phyloP scores from a whole-genome alignment of 2,329 filamentous ascomycete species.

The Amauroascus niger region DNA sequence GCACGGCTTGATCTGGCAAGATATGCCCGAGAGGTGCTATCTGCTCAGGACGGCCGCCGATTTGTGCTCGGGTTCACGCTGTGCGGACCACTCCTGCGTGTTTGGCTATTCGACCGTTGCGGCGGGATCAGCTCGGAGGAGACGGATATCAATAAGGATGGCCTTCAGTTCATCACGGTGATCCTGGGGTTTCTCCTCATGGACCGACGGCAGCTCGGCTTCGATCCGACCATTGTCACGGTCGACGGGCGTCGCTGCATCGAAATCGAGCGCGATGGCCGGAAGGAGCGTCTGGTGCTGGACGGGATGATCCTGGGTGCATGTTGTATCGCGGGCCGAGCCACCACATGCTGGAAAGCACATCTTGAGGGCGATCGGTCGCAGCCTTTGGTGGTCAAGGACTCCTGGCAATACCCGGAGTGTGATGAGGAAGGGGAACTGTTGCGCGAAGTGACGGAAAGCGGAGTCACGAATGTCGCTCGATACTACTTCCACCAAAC shows the following conservation, averaged over 20 bases:
- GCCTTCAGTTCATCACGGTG: conserved; percentile 5
- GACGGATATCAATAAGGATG: conserved; percentile 12
- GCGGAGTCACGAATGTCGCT: conserved; percentile 22
- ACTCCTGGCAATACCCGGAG: conserved; percentile 25
- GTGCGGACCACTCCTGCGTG: conserved; percentile 38
- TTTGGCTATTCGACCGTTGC: conserved; percentile 41
- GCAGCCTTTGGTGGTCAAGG: conserved; percentile 15
- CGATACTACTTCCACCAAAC: conserved; percentile 23
- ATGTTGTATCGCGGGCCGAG: conserved; percentile 31
- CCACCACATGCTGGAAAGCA: conserved; percentile 40
- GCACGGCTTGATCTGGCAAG: conserved; percentile 31
- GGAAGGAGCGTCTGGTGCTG: conserved; percentile 35
- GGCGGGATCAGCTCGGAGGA: conserved; percentile 37
- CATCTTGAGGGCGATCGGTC: conserved; percentile 24
- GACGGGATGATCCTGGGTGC: conserved; percentile 28
- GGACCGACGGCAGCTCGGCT: conserved; percentile 34
- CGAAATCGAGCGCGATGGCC: conserved; percentile 14
- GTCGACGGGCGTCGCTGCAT: conserved; percentile 7
- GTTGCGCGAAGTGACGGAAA: conserved; percentile 15
- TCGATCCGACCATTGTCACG: conserved; percentile 37
- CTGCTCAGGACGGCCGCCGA: conserved; percentile 3
- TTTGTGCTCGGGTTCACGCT: conserved; percentile 44
- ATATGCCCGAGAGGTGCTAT: no score
- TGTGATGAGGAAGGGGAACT: conserved; percentile 24
- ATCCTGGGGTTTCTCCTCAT: conserved; percentile 26